Base-by-base conservation (phyloP, 768 basidiomycete species). In the Nidularia sp. region DNA sequence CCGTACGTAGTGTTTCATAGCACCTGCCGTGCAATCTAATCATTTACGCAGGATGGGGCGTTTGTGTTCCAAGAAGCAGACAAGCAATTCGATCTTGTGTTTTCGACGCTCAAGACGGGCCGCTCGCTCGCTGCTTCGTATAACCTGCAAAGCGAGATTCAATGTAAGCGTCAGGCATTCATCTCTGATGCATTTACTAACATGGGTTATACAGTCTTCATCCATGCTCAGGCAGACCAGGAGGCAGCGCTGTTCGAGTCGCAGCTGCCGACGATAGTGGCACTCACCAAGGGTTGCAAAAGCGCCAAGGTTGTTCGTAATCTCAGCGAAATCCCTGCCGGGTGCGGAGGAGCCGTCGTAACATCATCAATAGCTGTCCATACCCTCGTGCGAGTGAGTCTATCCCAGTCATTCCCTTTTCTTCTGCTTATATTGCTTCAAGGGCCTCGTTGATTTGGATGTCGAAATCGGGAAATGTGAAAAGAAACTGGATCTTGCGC, bases 391-490 rank as follows among this genome's bases (percentile, higher is more conserved):
- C 78, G 87, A 70, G 93, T 93, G 84, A 25, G 25, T 25, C 25
- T 25, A 2, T 25, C 25, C 25, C 65, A 41, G 53, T 3, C 1
- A 42, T 51, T 13, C 18, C 4, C 29, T 29, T 33, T 15, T 22
- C 15, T 39, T 41, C 1, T 8, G 25, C 12, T 0, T 10, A 33
- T 1, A 15, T 25, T 31, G 22, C 10, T 8, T 47, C 12, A 58
- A 97, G 93, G 93, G 95, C 25, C 83, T 95, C 41, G 86, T 99
- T 13, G 88, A 98, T 69, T 71, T 96, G 5, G 86, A 92, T 45
- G 83, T 80, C 2, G 96, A 98, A 69, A 88, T 97, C 44, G 74
- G 80, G 39, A 98, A 95, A 68, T 85, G 87, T 55, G 84, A 92
- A 63, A 98, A 97, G 81, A 97, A 95, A 70, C 78, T 90, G 2